These are phyloP conservation scores for Piper longum DNA, from an alignment of 164 flowering plant species.

Conservation along the genomic window DNA sequence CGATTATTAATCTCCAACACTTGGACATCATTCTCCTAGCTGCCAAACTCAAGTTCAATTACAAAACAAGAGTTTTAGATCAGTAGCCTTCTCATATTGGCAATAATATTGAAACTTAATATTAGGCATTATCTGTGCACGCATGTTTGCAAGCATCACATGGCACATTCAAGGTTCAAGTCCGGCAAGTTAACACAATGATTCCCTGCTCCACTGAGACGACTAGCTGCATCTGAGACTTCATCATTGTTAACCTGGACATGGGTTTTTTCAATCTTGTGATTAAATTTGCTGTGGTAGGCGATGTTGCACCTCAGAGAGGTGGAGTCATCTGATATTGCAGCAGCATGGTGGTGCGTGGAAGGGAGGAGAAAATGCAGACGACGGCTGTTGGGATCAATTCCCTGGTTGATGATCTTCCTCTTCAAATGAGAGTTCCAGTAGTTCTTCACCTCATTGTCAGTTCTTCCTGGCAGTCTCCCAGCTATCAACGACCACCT, in stretches of 20 bases:
- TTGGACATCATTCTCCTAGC: no score
- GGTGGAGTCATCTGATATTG: neutral
- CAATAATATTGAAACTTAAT: no score
- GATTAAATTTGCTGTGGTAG: neutral
- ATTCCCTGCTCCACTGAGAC: neutral
- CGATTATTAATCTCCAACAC: no score
- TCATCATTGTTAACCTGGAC: neutral
- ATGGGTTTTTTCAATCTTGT: neutral
- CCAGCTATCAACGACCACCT: constrained; percentile 86
- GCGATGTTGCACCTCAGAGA: neutral
- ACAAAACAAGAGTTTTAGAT: no score
- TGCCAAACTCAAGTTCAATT: no score
- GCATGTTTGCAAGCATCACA: no score
- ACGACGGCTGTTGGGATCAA: constrained; percentile 5
- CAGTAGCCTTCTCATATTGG: no score
- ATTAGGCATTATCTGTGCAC: no score
- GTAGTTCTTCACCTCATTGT: constrained; percentile 78
- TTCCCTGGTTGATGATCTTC: constrained; percentile 8
- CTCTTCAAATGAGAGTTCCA: constrained; percentile 79
- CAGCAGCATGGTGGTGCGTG: neutral
- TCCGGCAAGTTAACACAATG: neutral
- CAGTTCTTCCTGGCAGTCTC: constrained; percentile 75
- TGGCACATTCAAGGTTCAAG: neutral
- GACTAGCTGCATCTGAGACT: neutral
- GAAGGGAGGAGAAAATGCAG: neutral